phyloP scores from a whole-genome alignment of 441 rosid species.

The Flueggea neowawraea region DNA sequence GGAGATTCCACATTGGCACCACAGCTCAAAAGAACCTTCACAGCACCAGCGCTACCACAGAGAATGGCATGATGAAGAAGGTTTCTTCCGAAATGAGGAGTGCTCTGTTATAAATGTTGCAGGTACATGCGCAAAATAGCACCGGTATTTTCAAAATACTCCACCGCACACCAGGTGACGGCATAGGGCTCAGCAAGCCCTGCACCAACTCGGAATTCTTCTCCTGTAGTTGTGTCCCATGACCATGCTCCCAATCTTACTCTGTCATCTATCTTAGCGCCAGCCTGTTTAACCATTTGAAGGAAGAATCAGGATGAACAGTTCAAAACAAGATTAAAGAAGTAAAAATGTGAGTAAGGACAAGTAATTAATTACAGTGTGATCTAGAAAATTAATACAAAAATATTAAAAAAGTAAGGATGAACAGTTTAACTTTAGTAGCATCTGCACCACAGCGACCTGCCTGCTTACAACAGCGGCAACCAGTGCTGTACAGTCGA shows the following conservation, averaged over 20 bases:
- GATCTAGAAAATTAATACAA: background rate
- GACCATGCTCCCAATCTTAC: conserved; percentile 97
- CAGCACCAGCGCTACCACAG: conserved; percentile 75
- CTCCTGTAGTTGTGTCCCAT: conserved; percentile 85
- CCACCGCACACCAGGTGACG: conserved; percentile 93
- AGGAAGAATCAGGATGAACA: too few relatives aligned
- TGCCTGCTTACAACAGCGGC: conserved; percentile 90
- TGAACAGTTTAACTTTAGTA: conserved; percentile 59
- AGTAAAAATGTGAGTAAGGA: too few relatives aligned
- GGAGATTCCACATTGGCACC: conserved; percentile 65
- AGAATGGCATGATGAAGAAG: conserved; percentile 96
- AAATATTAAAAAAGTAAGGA: background rate
- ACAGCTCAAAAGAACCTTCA: conserved; percentile 54
- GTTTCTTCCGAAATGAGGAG: conserved; percentile 68
- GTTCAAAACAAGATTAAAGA: too few relatives aligned
- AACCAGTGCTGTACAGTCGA: conserved; percentile 82
- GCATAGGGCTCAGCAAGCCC: conserved; percentile 94
- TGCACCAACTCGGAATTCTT: conserved; percentile 94
- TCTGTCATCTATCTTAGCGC: conserved; percentile 47
- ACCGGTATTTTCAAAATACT: conserved; percentile 86
- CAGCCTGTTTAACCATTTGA: conserved; percentile 42
- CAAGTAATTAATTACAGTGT: too few relatives aligned
- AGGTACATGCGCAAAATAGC: conserved; percentile 68
- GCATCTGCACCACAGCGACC: conserved; percentile 56
- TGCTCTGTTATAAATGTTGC: conserved; percentile 35